These are phyloP conservation scores for Astrothelium macrocarpum DNA, from an alignment of 495 filamentous ascomycete species.

Conservation along the genomic window DNA sequence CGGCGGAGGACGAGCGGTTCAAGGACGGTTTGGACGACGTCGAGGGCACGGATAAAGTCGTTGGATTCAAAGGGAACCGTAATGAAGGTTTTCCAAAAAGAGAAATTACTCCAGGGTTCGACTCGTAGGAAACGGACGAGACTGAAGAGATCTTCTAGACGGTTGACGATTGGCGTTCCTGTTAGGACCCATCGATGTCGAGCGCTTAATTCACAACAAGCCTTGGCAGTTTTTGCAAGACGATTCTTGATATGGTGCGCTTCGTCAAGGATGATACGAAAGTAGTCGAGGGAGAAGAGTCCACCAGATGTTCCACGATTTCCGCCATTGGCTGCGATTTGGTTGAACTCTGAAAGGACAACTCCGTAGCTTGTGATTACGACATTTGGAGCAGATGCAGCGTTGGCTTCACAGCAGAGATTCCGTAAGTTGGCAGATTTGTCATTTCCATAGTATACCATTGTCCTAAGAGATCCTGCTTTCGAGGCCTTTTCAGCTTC, in stretches of 20 bases:
- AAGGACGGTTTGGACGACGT: conserved; percentile 93
- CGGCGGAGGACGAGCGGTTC: conserved; percentile 91
- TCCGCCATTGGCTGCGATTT: conserved; percentile 46
- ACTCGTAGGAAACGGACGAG: conserved; percentile 84
- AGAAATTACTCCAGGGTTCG: conserved; percentile 96
- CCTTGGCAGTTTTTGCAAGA: conserved; percentile 71
- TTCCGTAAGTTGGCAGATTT: conserved; percentile 65
- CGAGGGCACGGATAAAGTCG: conserved; percentile 82
- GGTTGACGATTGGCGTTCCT: conserved; percentile 94
- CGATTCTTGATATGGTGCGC: conserved; percentile 92
- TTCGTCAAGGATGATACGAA: conserved; percentile 90
- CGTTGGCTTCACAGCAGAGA: conserved; percentile 66
- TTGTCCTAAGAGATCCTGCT: conserved; percentile 65
- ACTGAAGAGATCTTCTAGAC: conserved; percentile 92
- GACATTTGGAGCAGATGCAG: conserved; percentile 66
- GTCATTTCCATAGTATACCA: conserved; percentile 86
- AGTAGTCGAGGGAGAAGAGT: conserved; percentile 85
- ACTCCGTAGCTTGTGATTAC: conserved; percentile 96
- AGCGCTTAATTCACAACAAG: conserved; percentile 80
- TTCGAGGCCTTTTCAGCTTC: conserved; percentile 84
- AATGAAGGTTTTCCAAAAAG: conserved; percentile 98
- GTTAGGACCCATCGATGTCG: conserved; percentile 89
- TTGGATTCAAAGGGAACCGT: conserved; percentile 93
- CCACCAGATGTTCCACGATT: conserved; percentile 55
- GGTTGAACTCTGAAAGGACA: conserved; percentile 79